Evolutionary conservation across 345 rosid species (phyloP).

Genomic region (Viola odorata): DNA sequence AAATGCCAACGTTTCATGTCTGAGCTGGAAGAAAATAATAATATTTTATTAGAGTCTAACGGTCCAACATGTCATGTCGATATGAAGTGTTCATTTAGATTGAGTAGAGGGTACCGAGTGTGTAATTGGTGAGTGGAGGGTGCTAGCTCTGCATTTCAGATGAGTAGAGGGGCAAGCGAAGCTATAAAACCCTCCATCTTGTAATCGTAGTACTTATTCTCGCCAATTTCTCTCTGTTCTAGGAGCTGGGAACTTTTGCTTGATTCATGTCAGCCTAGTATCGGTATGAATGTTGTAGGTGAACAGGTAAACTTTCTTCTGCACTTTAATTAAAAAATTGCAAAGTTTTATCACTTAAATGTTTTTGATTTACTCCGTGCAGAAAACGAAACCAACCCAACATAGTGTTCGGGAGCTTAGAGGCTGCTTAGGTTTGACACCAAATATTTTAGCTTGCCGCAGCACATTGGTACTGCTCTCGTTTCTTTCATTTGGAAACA

Average conservation of each 20-base stretch:
- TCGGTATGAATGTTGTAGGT: constrained; percentile 95
- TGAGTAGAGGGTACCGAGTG: no score
- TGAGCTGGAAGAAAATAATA: no score
- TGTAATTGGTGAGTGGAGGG: no score
- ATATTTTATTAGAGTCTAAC: no score
- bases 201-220: no score
- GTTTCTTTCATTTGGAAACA: constrained; percentile 3
- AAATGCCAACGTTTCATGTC: no score
- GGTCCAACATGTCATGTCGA: no score
- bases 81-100: no score
- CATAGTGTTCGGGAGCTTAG: constrained; percentile 87
- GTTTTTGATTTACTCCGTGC: constrained; percentile 5
- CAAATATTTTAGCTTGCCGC: constrained; percentile 90
- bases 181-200: no score
- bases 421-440: constrained; percentile 85
- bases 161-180: no score
- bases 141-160: no score
- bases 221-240: constrained; percentile 15
- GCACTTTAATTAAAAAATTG: not conserved
- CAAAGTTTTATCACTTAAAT: no score
- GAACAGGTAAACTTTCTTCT: constrained; percentile 59
- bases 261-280: constrained; percentile 97
- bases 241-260: constrained; percentile 88
- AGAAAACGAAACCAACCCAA: constrained; percentile 99
- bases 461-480: constrained; percentile 53